phyloP scores from a whole-genome alignment of 257 asterid species.

The Solanum raphanifolium region DNA sequence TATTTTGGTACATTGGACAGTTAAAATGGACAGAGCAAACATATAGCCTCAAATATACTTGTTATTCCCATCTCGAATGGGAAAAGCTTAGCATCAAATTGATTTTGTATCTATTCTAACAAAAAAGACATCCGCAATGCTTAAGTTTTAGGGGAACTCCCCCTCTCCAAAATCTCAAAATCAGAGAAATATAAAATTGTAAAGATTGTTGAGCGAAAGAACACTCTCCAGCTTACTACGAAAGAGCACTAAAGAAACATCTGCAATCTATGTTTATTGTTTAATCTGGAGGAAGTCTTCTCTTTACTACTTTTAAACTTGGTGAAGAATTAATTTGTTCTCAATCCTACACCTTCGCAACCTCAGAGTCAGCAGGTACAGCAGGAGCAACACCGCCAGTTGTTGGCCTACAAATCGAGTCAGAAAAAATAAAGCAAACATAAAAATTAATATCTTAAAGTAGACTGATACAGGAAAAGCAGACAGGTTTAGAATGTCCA shows the following conservation, averaged over 20 bases:
- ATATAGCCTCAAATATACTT: not conserved
- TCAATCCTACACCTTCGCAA: slow-evolving; percentile 32
- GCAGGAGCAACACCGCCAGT: slow-evolving; percentile 68
- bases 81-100: not conserved
- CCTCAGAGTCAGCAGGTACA: slow-evolving; percentile 23
- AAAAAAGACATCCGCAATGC: slow-evolving; percentile 1
- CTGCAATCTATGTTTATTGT: slow-evolving; percentile 28
- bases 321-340: not conserved
- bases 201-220: not conserved
- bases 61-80: not conserved
- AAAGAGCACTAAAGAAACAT: not conserved
- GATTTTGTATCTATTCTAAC: slow-evolving; percentile 5
- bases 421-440: not conserved
- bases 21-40: not conserved
- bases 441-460: not conserved
- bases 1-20: not conserved
- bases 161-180: not conserved
- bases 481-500: not conserved
- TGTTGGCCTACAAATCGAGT: slow-evolving; percentile 49
- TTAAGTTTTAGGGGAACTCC: slow-evolving; percentile 1
- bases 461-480: not conserved
- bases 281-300: slow-evolving; percentile 5
- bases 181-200: not conserved
- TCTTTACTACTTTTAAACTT: slow-evolving; percentile 7
- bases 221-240: slow-evolving; percentile 13